Base-by-base conservation (phyloP, 176 grass and related monocot genomes). In the Ananas comosus region DNA sequence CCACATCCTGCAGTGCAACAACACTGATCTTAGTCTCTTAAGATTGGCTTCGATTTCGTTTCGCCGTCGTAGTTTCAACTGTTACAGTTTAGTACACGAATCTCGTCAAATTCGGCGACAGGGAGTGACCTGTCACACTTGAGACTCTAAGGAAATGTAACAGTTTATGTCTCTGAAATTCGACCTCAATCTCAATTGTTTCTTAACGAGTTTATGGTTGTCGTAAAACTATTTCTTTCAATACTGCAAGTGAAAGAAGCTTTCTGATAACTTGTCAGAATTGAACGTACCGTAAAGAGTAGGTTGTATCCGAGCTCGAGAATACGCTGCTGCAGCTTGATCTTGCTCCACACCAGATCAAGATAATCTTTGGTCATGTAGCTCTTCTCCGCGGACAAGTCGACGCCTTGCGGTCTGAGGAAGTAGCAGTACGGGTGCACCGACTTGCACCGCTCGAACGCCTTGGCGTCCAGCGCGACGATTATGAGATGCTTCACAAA, bases 251-350 rank as follows among this genome's bases (percentile, higher is more conserved):
- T n/a, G 3, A 1, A 16, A 2, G 54, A 58, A 18, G 1, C 18
- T 58, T 57, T 16, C 13, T 1, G 14, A 57, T 16, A 0, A 57
- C 3, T 16, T 13, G 9, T 13, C 3, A 58, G 51, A 49, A 78
- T 23, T 24, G 1, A n/a, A 70, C 61, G 25, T 86, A 85, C 88
- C 88, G 88, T 79, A 74, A 85, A 91, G 51, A 91, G 78, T 53
- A 91, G 78, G 72, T 85, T 91, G 74, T 88, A 91, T 65, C 85
- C 89, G 67, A 88, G 74, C 75, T 85, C 68, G 19, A 91, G 85
- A 74, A 85, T 25, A 13, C 79, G 74, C 14, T 79, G 74, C 79
- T 88, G 85, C 16, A 91, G 80, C 29, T 49, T 69, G 54, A 85
- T 80, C 76, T 87, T 88, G 56, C 48, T 70, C 89, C 89, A 91